Evolutionary conservation across 2,329 filamentous ascomycete species (phyloP).

Genomic region (Alternaria ethzedia): DNA sequence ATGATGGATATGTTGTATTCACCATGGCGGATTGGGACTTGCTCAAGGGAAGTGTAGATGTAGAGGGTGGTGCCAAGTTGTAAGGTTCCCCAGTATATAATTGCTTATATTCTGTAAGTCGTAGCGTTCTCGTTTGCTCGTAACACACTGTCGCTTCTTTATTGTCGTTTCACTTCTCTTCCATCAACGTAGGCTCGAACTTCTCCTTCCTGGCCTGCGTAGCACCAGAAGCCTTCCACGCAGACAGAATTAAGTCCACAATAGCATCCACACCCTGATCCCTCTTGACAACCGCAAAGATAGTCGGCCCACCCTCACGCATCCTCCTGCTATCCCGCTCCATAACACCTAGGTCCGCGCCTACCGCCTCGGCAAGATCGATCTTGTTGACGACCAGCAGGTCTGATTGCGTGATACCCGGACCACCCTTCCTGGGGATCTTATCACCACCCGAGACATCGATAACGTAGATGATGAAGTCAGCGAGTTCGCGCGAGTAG

Average conservation of each 20-base stretch:
- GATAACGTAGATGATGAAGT: slow-evolving; percentile 99
- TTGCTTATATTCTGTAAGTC: neutral
- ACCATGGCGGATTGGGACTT: slow-evolving; percentile 64
- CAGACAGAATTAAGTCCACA: slow-evolving; percentile 84
- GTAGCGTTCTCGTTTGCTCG: no score
- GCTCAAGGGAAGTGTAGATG: slow-evolving; percentile 48
- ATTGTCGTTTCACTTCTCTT: slow-evolving; percentile 23
- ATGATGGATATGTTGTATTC: slow-evolving; percentile 63
- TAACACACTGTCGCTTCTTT: neutral
- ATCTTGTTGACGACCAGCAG: slow-evolving; percentile 96
- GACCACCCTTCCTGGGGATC: slow-evolving; percentile 92
- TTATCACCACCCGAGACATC: slow-evolving; percentile 97
- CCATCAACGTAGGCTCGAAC: slow-evolving; percentile 44
- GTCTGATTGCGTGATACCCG: slow-evolving; percentile 96
- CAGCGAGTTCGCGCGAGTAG: slow-evolving; percentile 91
- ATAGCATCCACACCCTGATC: slow-evolving; percentile 85
- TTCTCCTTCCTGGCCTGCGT: slow-evolving; percentile 45
- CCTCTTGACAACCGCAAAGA: slow-evolving; percentile 98
- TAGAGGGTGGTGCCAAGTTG: slow-evolving; percentile 22
- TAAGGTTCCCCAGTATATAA: neutral
- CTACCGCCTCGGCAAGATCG: slow-evolving; percentile 87
- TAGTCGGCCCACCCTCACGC: slow-evolving; percentile 89
- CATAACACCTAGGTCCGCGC: slow-evolving; percentile 91
- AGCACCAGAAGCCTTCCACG: slow-evolving; percentile 90
- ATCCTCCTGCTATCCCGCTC: slow-evolving; percentile 93